Percentiles rank a stretch among this genome's conserved stretches.
These are phyloP conservation scores for Kokia cookei DNA, from an alignment of 441 rosid species.

Conservation along the genomic window DNA sequence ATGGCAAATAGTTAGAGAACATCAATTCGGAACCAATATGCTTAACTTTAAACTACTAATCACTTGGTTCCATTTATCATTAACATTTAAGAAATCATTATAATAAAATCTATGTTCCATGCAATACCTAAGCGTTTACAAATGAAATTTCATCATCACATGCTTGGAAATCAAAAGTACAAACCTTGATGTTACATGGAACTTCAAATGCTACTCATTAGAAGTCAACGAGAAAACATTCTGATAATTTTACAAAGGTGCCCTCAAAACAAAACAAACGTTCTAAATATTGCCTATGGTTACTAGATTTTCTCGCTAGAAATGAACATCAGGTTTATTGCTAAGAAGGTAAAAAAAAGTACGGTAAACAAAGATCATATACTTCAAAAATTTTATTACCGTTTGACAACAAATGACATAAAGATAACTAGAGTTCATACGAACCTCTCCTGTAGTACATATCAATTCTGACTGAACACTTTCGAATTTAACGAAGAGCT, in stretches of 20 bases:
- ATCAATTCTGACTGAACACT: neutral
- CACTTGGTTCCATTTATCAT: neutral
- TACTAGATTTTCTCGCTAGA: neutral
- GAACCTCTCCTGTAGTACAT: neutral
- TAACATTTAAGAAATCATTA: neutral
- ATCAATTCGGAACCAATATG: neutral
- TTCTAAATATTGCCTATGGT: neutral
- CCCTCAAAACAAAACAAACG: neutral
- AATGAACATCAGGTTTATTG: neutral
- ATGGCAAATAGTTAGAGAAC: neutral
- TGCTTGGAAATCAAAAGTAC: neutral
- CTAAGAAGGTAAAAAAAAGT: neutral
- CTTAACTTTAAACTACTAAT: neutral
- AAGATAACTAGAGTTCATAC: neutral
- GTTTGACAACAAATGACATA: neutral
- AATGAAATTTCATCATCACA: neutral
- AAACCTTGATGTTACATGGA: neutral
- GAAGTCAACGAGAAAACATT: neutral
- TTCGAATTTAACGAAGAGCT: neutral
- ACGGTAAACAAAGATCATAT: neutral
- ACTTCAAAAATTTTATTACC: neutral
- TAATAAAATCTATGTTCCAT: neutral
- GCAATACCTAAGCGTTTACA: neutral
- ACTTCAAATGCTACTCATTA: neutral
- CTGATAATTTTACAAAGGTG: neutral